Base-by-base conservation (phyloP, 306 rosid species). In the Fragaria vesca region DNA sequence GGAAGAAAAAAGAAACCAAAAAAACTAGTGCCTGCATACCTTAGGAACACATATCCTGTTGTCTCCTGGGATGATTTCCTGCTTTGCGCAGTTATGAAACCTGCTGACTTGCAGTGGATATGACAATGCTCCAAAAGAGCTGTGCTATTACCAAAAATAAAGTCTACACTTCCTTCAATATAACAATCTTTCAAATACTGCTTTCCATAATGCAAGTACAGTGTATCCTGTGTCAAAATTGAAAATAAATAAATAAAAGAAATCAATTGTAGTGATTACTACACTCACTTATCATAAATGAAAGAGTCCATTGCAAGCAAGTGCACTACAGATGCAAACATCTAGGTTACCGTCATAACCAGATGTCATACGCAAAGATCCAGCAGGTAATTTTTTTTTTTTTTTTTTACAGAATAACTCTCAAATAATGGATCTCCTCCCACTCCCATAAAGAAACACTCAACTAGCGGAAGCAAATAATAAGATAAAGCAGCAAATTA, bases 101-200 rank as follows among this genome's bases (percentile, higher is more conserved):
- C 98, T 54, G 76, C 79, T 51, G 93, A 74, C 84, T 92, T 94
- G 91, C 98, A 89, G 83, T 92, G 96, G 78, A 92, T 76, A 78
- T 90, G 97, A 69, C 98, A 92, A 78, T 86, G 94, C 73, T 92
- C 97, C 80, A 94, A 83, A 80, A 94, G 90, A 18, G 93, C 97
- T 71, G 97, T 92, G 88, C 98, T 91, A 74, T 89, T 90, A 66
- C 97, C 98, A 69, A 94, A 94, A 48, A 90, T 88, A 80, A 94
- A 92, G 83, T 94, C 98, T 69, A 94, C 97, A 17, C 96, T 94
- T 85, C 98, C 98, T 89, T 94, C 98, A 58, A 90, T 83, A 46
- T 94, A 94, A 81, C 98, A 94, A 84, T 94, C 96, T 85, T 75
- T 94, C 74, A 94, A 77, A 86, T 88, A 92, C 51, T 89, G 96